These are phyloP conservation scores for Pleoardoris graminearum DNA, from an alignment of 2,329 filamentous ascomycete species.

Conservation along the genomic window DNA sequence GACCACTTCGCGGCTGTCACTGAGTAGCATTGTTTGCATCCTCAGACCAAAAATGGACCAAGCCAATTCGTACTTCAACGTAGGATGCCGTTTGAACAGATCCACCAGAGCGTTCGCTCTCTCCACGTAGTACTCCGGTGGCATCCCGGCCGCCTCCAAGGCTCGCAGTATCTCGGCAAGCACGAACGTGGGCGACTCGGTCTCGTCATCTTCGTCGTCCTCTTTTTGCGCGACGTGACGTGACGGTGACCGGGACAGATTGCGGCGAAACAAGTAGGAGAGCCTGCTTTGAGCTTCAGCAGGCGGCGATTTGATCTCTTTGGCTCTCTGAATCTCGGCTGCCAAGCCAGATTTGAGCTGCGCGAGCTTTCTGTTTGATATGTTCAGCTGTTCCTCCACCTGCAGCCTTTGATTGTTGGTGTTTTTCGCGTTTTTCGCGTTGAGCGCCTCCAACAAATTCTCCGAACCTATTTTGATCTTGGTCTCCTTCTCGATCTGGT, in stretches of 20 bases:
- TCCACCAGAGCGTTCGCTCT: slow-evolving; percentile 92
- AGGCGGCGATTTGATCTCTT: slow-evolving; percentile 55
- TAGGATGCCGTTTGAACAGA: slow-evolving; percentile 90
- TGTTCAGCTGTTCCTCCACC: slow-evolving; percentile 81
- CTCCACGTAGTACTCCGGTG: slow-evolving; percentile 92
- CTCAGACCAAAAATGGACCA: slow-evolving; percentile 94
- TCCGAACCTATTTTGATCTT: slow-evolving; percentile 98
- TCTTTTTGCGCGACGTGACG: slow-evolving; percentile 58
- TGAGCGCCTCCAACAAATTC: slow-evolving; percentile 93
- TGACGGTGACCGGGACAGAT: slow-evolving; percentile 58
- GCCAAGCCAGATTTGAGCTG: slow-evolving; percentile 63
- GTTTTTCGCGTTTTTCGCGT: slow-evolving; percentile 94
- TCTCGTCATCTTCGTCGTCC: slow-evolving; percentile 66
- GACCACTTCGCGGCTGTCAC: slow-evolving; percentile 92
- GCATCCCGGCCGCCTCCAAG: slow-evolving; percentile 83
- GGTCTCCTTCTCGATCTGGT: slow-evolving; percentile 89
- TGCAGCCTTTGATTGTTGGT: slow-evolving; percentile 67
- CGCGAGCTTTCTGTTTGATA: slow-evolving; percentile 74
- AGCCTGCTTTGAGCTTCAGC: slow-evolving; percentile 56
- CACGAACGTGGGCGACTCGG: slow-evolving; percentile 88
- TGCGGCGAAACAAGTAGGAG: slow-evolving; percentile 61
- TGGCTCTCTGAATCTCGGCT: slow-evolving; percentile 62
- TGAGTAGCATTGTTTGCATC: slow-evolving; percentile 94
- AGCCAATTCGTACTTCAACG: slow-evolving; percentile 92
- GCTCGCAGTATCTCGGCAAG: slow-evolving; percentile 89